Conservation (phyloP, 1,284 basidiomycete genomes). For the Afroboletus lepidellus region DNA sequence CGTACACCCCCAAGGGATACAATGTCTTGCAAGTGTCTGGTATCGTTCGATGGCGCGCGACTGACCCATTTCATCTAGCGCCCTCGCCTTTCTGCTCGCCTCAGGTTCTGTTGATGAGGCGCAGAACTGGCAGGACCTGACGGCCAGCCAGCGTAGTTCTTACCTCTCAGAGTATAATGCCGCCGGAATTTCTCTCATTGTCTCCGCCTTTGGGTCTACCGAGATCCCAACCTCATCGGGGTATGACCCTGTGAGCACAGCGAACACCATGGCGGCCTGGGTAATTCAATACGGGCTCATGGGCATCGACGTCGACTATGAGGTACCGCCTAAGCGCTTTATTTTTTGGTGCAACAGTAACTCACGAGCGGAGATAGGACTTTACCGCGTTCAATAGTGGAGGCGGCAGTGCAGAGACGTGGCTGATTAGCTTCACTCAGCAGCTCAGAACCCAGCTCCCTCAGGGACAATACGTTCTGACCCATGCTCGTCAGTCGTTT, state of each 20-base stretch:
- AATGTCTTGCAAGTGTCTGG: no score
- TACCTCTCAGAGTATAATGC: conserved; percentile 42
- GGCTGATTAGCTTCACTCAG: conserved; percentile 47
- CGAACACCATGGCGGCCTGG: conserved; percentile 47
- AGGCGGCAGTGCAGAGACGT: conserved; percentile 39
- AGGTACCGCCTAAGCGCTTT: conserved; percentile 30
- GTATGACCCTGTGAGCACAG: conserved; percentile 39
- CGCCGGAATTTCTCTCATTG: conserved; percentile 49
- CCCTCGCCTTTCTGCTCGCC: conserved; percentile 44
- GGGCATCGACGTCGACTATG: conserved; percentile 59
- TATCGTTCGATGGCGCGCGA: no score
- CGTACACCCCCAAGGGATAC: no score
- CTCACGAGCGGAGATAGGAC: conserved; percentile 36
- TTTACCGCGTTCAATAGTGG: conserved; percentile 42
- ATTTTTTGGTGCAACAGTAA: neutral
- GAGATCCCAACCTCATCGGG: conserved; percentile 42
- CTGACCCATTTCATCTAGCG: conserved; percentile 33
- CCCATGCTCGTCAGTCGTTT: conserved; percentile 34
- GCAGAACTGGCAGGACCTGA: conserved; percentile 37
- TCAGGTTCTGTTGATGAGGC: conserved; percentile 46
- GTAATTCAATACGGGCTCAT: conserved; percentile 48
- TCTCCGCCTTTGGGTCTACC: conserved; percentile 48
- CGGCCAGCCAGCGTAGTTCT: conserved; percentile 31
- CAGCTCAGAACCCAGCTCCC: conserved; percentile 36
- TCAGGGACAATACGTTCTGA: conserved; percentile 37